Evolutionary conservation across 2,329 filamentous ascomycete species (phyloP).

Genomic region (Alternaria dauci): DNA sequence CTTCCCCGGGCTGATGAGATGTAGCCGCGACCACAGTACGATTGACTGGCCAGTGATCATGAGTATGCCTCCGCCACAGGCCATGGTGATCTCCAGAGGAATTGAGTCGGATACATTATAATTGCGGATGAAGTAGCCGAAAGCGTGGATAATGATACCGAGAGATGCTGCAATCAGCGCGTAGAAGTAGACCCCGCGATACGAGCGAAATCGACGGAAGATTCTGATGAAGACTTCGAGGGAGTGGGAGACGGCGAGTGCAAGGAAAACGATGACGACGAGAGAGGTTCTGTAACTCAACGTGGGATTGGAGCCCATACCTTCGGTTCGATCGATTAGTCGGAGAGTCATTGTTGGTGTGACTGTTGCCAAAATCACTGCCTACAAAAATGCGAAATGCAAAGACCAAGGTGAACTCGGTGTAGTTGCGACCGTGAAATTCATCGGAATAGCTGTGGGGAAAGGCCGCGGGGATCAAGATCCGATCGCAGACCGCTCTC

Average conservation of each 20-base stretch:
- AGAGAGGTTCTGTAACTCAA: constrained; percentile 18
- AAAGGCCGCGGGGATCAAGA: neutral
- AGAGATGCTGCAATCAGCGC: constrained; percentile 20
- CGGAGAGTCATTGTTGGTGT: neutral
- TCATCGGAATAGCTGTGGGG: neutral
- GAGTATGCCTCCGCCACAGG: constrained; percentile 61
- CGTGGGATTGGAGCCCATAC: constrained; percentile 16
- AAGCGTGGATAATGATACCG: constrained; percentile 22
- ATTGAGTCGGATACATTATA: constrained; percentile 15
- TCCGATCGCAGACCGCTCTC: neutral
- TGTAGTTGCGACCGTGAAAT: neutral
- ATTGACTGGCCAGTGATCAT: constrained; percentile 69
- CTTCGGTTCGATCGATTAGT: neutral
- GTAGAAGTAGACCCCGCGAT: constrained; percentile 26
- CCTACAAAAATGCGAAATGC: neutral
- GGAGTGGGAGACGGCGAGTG: constrained; percentile 28
- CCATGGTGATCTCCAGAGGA: constrained; percentile 51
- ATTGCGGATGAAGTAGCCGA: constrained; percentile 24
- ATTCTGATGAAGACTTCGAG: constrained; percentile 29
- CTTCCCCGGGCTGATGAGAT: constrained; percentile 23
- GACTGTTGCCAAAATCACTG: neutral
- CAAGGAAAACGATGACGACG: constrained; percentile 22
- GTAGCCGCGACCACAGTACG: constrained; percentile 65
- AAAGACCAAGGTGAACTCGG: neutral
- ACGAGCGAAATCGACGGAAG: constrained; percentile 22